Conservation (phyloP, 2,329 filamentous ascomycete species). For the Salinomyces thailandicus region DNA sequence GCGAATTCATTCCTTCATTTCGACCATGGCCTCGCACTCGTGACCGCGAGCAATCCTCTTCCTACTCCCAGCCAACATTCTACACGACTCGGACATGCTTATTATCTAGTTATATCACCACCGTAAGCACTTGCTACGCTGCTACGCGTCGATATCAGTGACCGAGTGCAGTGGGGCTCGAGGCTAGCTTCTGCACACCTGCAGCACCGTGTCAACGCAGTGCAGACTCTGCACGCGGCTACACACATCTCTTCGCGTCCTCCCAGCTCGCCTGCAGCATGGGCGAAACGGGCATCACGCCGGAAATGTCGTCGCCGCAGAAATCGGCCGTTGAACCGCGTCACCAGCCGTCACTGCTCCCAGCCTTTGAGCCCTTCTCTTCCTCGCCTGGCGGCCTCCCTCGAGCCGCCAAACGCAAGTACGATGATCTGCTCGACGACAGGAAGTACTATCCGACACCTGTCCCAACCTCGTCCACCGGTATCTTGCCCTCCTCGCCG, state of each 20-base stretch:
- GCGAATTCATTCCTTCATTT: neutral
- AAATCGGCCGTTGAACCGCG: conserved; percentile 13
- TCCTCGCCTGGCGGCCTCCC: conserved; percentile 63
- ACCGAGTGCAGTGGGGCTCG: neutral
- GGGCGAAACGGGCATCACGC: conserved; percentile 13
- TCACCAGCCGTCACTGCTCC: conserved; percentile 53
- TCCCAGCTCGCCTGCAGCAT: conserved; percentile 13
- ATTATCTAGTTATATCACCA: neutral
- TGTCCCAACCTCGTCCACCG: conserved; percentile 85
- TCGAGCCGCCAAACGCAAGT: conserved; percentile 57
- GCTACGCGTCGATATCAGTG: too few relatives aligned
- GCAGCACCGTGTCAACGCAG: conserved; percentile 1
- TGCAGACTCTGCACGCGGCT: conserved; percentile 5
- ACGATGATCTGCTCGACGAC: conserved; percentile 37
- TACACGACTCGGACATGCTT: neutral
- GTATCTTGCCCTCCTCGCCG: conserved; percentile 69
- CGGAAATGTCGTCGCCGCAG: conserved; percentile 12
- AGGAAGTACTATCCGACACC: conserved; percentile 76
- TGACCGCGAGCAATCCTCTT: neutral
- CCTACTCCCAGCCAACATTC: neutral
- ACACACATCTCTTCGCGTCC: conserved; percentile 12
- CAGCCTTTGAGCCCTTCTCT: conserved; percentile 69
- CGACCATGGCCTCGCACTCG: neutral
- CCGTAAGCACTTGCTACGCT: too few relatives aligned
- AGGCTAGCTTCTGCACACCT: neutral